Percentiles rank a stretch among this genome's conserved stretches.
Conservation (phyloP, 768 basidiomycete species). For the Mrakia blollopis region DNA sequence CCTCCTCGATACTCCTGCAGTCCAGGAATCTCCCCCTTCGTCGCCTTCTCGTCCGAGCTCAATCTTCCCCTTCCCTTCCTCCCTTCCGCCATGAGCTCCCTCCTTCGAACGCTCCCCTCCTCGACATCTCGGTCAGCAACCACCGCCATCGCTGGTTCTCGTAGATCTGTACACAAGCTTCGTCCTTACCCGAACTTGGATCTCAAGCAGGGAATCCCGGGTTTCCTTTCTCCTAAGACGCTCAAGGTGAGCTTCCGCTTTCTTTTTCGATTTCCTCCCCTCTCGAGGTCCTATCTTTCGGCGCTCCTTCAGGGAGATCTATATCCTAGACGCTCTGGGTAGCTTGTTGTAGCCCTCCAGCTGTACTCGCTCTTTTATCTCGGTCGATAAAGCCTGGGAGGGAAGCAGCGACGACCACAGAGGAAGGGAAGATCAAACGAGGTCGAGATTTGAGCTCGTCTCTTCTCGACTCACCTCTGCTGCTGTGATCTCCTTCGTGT, state of each 20-base stretch:
- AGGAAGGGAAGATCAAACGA: neutral
- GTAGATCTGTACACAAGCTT: constrained; percentile 10
- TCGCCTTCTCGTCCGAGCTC: constrained; percentile 2
- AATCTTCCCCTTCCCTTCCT: neutral
- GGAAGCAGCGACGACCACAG: neutral
- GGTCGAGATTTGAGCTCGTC: neutral
- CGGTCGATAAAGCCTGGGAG: neutral
- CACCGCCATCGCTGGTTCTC: neutral
- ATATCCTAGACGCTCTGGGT: too few species aligned
- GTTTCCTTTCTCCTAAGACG: neutral
- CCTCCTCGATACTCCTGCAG: neutral
- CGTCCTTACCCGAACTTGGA: constrained; percentile 13
- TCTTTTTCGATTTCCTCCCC: neutral
- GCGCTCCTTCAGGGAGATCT: too few species aligned
- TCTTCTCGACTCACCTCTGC: neutral
- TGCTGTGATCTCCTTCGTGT: too few species aligned
- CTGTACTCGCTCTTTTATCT: neutral
- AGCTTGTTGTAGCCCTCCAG: neutral
- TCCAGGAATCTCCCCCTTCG: constrained; percentile 13
- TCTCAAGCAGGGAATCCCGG: neutral
- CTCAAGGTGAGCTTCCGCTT: constrained; percentile 21
- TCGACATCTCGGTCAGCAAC: constrained; percentile 6
- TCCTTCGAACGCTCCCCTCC: constrained; percentile 2
- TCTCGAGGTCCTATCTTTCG: too few species aligned
- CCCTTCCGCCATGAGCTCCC: neutral